phyloP scores from a whole-genome alignment of 2,329 filamentous ascomycete genomes.

The Talaromyces funiculosus region DNA sequence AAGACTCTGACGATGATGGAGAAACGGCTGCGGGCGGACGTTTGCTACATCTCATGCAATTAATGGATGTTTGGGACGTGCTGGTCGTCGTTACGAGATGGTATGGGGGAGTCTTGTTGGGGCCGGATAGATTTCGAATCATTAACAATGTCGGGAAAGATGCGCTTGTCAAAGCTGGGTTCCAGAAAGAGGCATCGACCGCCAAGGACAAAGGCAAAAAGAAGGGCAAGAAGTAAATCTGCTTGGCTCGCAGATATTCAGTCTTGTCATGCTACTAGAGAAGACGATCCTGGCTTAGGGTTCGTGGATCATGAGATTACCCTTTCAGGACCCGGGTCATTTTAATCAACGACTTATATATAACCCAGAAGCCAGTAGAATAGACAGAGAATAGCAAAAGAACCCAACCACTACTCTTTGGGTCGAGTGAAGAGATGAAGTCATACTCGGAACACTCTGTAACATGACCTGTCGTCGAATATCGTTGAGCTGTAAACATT shows the following conservation, averaged over 20 bases:
- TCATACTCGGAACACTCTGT: not conserved
- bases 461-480: not conserved
- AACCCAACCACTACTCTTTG: no score
- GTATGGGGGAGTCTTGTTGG: conserved; percentile 89
- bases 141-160: conserved; percentile 86
- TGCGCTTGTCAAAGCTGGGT: conserved; percentile 70
- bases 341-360: no score
- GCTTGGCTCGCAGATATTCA: no score
- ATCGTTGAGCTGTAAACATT: not conserved
- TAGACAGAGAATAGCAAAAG: not conserved
- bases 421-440: not conserved
- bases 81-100: conserved; percentile 91
- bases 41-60: conserved; percentile 81
- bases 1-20: conserved; percentile 95
- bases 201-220: conserved; percentile 51
- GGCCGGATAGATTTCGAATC: conserved; percentile 80
- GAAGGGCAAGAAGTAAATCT: conserved; percentile 40
- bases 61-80: conserved; percentile 90
- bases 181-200: conserved; percentile 50
- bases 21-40: conserved; percentile 86
- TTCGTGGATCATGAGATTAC: not conserved
- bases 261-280: no score
- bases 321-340: not conserved
- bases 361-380: not conserved
- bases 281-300: not conserved